These are phyloP conservation scores for Flaveria robusta DNA, from an alignment of 129 eudicot species.

Conservation along the genomic window DNA sequence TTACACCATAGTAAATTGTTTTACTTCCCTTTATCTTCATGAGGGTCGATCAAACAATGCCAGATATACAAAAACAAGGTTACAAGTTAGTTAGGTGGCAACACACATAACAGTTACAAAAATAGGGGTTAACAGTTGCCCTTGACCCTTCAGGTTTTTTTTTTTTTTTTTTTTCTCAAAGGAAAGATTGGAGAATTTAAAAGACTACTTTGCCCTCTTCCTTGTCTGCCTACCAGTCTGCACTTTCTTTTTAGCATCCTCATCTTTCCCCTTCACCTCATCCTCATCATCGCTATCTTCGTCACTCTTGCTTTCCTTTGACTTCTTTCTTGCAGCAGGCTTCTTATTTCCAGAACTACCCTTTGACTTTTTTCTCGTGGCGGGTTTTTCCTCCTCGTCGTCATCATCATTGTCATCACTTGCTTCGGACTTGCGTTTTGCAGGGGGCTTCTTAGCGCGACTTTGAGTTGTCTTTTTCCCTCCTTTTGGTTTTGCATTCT, in stretches of 20 bases:
- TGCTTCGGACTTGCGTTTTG: constrained; percentile 40
- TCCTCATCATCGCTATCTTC: constrained; percentile 27
- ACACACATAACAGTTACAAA: constrained; percentile 25
- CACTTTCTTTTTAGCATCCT: constrained; percentile 40
- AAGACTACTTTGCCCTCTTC: constrained; percentile 51
- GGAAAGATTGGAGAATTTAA: background rate
- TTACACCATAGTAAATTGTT: too few relatives aligned
- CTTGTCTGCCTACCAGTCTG: constrained; percentile 42
- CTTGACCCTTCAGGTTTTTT: background rate
- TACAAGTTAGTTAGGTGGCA: constrained; percentile 14
- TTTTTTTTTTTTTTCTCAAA: constrained; percentile 25
- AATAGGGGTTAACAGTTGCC: constrained; percentile 2
- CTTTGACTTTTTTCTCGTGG: constrained; percentile 23
- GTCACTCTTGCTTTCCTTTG: constrained; percentile 43
- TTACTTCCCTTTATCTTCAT: too few relatives aligned
- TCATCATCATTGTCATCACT: constrained; percentile 23
- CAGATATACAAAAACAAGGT: constrained; percentile 30
- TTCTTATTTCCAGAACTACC: constrained; percentile 38
- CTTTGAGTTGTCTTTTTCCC: constrained; percentile 42
- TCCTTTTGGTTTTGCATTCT: constrained; percentile 40
- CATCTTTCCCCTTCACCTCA: constrained; percentile 38
- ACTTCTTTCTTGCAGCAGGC: constrained; percentile 48
- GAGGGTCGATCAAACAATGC: background rate
- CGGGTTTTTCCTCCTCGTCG: constrained; percentile 29
- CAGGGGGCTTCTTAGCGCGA: constrained; percentile 47